Base-by-base conservation (phyloP, 2,329 filamentous ascomycete genomes). In the Ophiostoma piceae region DNA sequence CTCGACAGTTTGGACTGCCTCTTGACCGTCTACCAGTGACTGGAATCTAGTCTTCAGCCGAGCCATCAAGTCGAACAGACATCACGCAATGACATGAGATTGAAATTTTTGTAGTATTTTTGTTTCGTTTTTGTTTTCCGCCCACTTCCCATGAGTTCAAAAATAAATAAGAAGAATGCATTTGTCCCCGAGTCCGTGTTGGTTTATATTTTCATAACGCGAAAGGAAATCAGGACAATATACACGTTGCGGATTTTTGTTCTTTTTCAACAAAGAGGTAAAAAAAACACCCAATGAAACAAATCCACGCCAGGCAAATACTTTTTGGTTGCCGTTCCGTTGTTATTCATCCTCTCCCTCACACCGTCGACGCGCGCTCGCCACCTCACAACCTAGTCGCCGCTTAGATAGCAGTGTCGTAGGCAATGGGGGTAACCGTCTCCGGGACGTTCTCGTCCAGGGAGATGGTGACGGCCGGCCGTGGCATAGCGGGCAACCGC, bases 401-500 rank as follows among this genome's bases (percentile, higher is more conserved):
- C 22, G 26, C 41, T 72, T 95, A 99, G 83, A 99, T 98, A 80
- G 92, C 94, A 78, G 95, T 99, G 88, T 98, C 95, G 89, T 98
- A 99, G 79, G 95, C 84, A 77, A 98, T 71, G 7, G 73, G 73
- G 39, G 73, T 71, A 29, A 74, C 71, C 68, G 72, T 74, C 72
- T 74, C 72, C 67, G 73, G 75, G 22, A 72, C 72, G 75, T 77
- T 76, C 72, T 71, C 71, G 69, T 74, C 74, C 71, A 76, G 74
- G 66, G 76, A 77, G 64, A 76, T 70, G 67, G 89, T 93, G 81
- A 88, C 87, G 75, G 91, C 89, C 75, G 90, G 89, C 76, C 95
- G 88, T 82, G 95, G 95, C 80, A 86, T 85, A 77, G 83, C 84
- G 75, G 95, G 90, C 81, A 90, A 90, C 83, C 95, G 89, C 93